A percentile compares a stretch with the other conserved stretches of the same genome.
Evolutionary conservation across 768 basidiomycete genomes (phyloP).

Genomic region (Hericium rajendrae): DNA sequence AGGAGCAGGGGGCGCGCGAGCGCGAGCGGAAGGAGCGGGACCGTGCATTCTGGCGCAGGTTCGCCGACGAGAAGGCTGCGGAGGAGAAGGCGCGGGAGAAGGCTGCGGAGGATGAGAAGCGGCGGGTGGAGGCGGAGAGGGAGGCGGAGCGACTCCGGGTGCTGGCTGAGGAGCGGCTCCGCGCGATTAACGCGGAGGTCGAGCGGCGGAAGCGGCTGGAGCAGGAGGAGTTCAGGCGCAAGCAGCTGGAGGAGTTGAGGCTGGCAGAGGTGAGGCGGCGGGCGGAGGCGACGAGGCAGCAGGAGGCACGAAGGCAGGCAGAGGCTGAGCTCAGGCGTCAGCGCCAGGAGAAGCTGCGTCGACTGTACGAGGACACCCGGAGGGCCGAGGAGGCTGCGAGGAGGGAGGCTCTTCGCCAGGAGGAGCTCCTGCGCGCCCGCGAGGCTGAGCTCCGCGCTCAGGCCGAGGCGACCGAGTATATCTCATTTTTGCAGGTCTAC

Average conservation of each 20-base stretch:
- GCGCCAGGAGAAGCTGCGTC: neutral
- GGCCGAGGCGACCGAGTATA: neutral
- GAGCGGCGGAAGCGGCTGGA: neutral
- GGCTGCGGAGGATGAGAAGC: neutral
- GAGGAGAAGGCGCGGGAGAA: neutral
- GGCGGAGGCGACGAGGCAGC: neutral
- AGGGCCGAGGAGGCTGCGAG: neutral
- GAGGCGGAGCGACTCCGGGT: neutral
- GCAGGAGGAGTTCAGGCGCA: neutral
- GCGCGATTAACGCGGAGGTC: neutral
- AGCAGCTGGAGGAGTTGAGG: neutral
- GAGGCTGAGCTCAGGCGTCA: neutral
- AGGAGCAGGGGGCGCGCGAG: neutral
- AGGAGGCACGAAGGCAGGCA: too few relatives aligned
- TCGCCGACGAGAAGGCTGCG: neutral
- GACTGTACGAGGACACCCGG: neutral
- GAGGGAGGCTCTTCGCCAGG: neutral
- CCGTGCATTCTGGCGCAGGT: neutral
- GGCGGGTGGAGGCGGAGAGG: neutral
- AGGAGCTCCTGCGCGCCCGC: neutral
- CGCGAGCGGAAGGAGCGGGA: neutral
- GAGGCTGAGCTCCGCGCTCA: neutral
- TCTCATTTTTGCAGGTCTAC: slow-evolving; percentile 4
- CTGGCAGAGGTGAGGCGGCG: neutral
- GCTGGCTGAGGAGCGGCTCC: neutral